Conservation (phyloP, 2,329 filamentous ascomycete genomes). For the Penicillium brevicompactum region DNA sequence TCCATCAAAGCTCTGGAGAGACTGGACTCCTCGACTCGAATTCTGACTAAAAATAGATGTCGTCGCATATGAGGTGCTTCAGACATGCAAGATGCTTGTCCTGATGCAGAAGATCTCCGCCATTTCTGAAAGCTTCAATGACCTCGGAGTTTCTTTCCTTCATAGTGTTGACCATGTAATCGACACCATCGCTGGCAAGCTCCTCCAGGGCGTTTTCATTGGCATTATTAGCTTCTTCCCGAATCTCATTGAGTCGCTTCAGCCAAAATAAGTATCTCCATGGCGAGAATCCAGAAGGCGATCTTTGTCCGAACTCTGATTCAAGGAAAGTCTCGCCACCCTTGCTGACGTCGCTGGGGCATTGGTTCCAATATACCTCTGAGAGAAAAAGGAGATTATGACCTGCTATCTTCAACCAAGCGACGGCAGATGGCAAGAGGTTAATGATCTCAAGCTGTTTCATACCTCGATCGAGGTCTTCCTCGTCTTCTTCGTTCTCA, state of each 20-base stretch:
- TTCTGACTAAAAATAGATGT: neutral
- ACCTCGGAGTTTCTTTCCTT: slow-evolving; percentile 23
- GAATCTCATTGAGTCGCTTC: slow-evolving; percentile 27
- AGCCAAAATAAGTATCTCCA: slow-evolving; percentile 32
- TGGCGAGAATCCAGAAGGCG: slow-evolving; percentile 25
- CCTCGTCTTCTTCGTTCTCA: slow-evolving; percentile 13
- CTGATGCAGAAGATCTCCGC: slow-evolving; percentile 10
- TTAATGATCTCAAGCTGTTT: slow-evolving; percentile 12
- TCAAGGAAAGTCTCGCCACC: slow-evolving; percentile 19
- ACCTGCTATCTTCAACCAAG: slow-evolving; percentile 19
- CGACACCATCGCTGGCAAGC: slow-evolving; percentile 18
- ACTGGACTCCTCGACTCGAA: neutral
- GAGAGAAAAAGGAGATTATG: slow-evolving; percentile 21
- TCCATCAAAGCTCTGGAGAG: neutral
- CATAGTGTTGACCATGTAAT: slow-evolving; percentile 15
- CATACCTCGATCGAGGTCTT: slow-evolving; percentile 11
- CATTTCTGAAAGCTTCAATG: slow-evolving; percentile 12
- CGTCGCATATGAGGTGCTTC: neutral
- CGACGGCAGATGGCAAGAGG: slow-evolving; percentile 18
- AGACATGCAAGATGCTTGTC: slow-evolving; percentile 15
- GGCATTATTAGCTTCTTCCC: slow-evolving; percentile 19
- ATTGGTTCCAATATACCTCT: slow-evolving; percentile 23
- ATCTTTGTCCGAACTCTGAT: slow-evolving; percentile 25
- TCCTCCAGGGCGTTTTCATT: slow-evolving; percentile 20
- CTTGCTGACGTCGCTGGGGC: slow-evolving; percentile 16